These are phyloP conservation scores for Gossypium schwendimanii DNA, from an alignment of 441 rosid genomes.

Conservation along the genomic window DNA sequence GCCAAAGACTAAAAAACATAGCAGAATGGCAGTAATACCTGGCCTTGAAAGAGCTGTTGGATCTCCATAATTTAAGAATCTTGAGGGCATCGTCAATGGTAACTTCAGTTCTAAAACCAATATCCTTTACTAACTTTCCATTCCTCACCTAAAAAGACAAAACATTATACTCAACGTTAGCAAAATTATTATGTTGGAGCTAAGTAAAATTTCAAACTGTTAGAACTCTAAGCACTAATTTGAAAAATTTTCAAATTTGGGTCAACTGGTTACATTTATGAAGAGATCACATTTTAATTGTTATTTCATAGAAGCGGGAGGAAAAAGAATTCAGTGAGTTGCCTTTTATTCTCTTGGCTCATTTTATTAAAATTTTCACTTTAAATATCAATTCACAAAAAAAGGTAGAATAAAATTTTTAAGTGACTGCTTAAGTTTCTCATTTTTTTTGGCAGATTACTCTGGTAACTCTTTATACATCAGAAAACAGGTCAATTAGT, in stretches of 20 bases:
- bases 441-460: background rate
- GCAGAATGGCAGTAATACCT: conserved; percentile 43
- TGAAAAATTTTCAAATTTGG: background rate
- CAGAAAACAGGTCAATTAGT: background rate
- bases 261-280: background rate
- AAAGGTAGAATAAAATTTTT: background rate
- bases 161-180: background rate
- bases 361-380: background rate
- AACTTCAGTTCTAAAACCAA: conserved; percentile 80
- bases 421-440: background rate
- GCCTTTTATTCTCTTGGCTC: background rate
- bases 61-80: conserved; percentile 56
- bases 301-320: background rate
- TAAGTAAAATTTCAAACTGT: background rate
- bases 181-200: background rate
- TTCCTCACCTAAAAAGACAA: conserved; percentile 55
- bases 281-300: background rate
- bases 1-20: background rate
- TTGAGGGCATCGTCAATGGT: conserved; percentile 51
- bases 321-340: background rate
- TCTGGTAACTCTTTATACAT: background rate
- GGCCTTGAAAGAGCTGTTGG: conserved; percentile 53
- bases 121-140: conserved; percentile 49
- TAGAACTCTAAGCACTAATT: background rate
- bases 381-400: background rate